phyloP scores from a whole-genome alignment of 1,284 basidiomycete genomes.

The Phellopilus nigrolimitatus region DNA sequence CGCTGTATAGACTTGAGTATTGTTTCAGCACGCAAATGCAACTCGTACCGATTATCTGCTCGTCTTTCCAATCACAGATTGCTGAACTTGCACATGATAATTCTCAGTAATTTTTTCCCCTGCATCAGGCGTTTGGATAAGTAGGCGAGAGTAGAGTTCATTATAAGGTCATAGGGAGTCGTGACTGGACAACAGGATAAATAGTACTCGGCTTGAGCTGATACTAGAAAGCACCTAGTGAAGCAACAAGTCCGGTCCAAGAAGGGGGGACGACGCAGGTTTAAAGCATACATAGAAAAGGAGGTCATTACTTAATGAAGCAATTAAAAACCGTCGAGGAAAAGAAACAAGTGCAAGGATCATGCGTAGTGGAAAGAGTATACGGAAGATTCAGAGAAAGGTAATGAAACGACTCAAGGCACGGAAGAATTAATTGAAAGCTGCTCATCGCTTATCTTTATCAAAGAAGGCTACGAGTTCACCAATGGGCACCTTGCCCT shows the following conservation, averaged over 20 bases:
- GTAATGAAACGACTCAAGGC: neutral
- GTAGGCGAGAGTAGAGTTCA: neutral
- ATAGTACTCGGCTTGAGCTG: neutral
- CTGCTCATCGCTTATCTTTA: constrained; percentile 39
- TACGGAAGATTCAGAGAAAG: neutral
- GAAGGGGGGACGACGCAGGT: neutral
- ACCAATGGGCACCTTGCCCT: constrained; percentile 62
- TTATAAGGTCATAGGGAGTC: constrained; percentile 5
- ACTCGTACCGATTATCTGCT: too few species aligned
- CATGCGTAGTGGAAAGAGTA: neutral
- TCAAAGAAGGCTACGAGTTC: constrained; percentile 82
- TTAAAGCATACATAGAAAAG: constrained; percentile 3
- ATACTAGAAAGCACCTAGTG: neutral
- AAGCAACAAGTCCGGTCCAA: neutral
- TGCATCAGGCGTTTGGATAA: too few species aligned
- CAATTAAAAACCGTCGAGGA: neutral
- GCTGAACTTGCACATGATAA: too few species aligned
- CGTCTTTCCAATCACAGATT: too few species aligned
- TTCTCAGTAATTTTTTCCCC: too few species aligned
- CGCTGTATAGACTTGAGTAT: too few species aligned
- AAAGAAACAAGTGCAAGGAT: neutral
- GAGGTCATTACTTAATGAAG: neutral
- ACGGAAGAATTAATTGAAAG: neutral
- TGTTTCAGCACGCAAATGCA: too few species aligned
- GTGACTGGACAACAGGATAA: constrained; percentile 1